Conservation (phyloP, 148 eudicot genomes). For the Gaultheria prostrata region DNA sequence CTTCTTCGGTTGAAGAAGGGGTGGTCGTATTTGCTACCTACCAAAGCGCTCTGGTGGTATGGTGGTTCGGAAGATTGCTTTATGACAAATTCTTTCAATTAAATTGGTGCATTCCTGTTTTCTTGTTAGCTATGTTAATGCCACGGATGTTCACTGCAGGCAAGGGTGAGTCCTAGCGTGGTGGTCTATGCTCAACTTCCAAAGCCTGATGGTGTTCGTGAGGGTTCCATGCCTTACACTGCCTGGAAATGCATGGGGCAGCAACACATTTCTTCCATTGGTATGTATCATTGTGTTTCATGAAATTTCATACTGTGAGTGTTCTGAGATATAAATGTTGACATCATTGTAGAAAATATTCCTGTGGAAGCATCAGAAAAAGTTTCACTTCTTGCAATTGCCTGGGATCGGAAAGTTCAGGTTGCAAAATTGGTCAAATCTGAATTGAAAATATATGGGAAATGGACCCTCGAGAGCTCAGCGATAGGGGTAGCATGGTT, state of each 20-base stretch:
- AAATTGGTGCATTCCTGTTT: constrained; percentile 11
- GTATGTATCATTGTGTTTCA: constrained; percentile 31
- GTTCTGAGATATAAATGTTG: constrained; percentile 22
- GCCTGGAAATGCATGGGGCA: constrained; percentile 83
- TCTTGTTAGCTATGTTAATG: constrained; percentile 16
- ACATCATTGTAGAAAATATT: constrained; percentile 42
- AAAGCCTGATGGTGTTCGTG: constrained; percentile 84
- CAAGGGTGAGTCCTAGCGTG: constrained; percentile 67
- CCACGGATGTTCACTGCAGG: constrained; percentile 39
- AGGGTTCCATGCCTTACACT: constrained; percentile 95
- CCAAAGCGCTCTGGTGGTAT: constrained; percentile 94
- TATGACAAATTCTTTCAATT: constrained; percentile 25
- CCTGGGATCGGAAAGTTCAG: constrained; percentile 92
- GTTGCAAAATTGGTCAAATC: constrained; percentile 80
- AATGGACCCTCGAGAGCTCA: constrained; percentile 81
- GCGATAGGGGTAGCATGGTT: constrained; percentile 92
- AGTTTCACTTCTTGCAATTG: constrained; percentile 83
- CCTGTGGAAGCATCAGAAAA: constrained; percentile 58
- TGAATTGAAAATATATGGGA: constrained; percentile 56
- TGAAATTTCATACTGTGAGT: not conserved
- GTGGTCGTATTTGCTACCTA: constrained; percentile 83
- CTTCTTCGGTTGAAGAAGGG: constrained; percentile 78
- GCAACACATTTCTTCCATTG: constrained; percentile 47
- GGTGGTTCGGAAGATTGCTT: constrained; percentile 36
- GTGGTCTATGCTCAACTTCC: constrained; percentile 64